These are phyloP conservation scores for Phyllosticta capitalensis DNA, from an alignment of 2,329 filamentous ascomycete genomes.

Conservation along the genomic window DNA sequence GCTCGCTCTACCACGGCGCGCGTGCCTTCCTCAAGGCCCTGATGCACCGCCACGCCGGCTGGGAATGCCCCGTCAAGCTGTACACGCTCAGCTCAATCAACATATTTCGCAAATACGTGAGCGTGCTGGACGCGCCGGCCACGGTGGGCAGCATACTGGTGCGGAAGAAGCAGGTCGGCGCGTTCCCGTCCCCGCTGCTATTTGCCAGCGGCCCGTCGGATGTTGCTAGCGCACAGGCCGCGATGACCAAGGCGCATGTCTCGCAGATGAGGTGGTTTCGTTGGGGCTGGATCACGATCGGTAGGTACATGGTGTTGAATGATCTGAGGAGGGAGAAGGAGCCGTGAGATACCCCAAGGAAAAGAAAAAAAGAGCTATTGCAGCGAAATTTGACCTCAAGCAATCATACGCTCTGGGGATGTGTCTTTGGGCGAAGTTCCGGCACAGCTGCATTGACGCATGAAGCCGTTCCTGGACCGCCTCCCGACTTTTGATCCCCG, in stretches of 20 bases:
- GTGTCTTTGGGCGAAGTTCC: too few species aligned
- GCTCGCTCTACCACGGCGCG: slow-evolving; percentile 76
- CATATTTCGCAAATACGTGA: slow-evolving; percentile 70
- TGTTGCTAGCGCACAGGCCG: slow-evolving; percentile 61
- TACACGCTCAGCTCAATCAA: slow-evolving; percentile 73
- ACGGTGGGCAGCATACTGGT: slow-evolving; percentile 54
- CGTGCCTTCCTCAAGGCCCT: slow-evolving; percentile 60
- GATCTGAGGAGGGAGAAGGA: slow-evolving; percentile 59
- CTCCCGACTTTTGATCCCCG: too few species aligned
- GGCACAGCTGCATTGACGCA: too few species aligned
- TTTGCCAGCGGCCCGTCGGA: slow-evolving; percentile 59
- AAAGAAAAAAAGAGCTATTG: neutral
- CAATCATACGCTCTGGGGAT: too few species aligned
- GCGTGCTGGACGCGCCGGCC: slow-evolving; percentile 63
- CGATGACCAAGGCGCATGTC: slow-evolving; percentile 83
- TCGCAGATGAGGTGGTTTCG: slow-evolving; percentile 99
- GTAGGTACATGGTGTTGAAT: slow-evolving; percentile 93
- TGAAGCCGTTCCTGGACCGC: too few species aligned
- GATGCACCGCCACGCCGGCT: slow-evolving; percentile 53
- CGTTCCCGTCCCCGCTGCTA: slow-evolving; percentile 48
- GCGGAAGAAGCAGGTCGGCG: slow-evolving; percentile 42
- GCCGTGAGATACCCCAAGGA: slow-evolving; percentile 5
- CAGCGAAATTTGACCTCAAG: neutral
- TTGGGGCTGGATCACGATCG: slow-evolving; percentile 86
- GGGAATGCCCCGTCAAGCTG: slow-evolving; percentile 65